These are phyloP conservation scores for Chrysosporium keratinophilum DNA, from an alignment of 2,329 filamentous ascomycete genomes.

Conservation along the genomic window DNA sequence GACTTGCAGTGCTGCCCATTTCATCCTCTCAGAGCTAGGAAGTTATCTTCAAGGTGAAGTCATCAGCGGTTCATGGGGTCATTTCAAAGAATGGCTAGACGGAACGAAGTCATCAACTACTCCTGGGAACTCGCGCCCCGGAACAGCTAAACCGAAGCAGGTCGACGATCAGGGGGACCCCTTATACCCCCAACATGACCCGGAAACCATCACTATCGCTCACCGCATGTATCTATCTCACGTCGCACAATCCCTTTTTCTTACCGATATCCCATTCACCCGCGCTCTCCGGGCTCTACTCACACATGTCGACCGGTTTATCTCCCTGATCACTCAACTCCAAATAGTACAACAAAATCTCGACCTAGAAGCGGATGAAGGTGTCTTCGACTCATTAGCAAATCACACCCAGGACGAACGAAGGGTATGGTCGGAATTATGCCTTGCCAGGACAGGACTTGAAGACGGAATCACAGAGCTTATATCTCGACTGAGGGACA, in stretches of 20 bases:
- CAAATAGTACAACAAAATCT: slow-evolving; percentile 65
- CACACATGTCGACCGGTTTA: slow-evolving; percentile 63
- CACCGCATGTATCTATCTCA: slow-evolving; percentile 66
- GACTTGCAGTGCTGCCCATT: slow-evolving; percentile 73
- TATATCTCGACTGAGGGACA: slow-evolving; percentile 46
- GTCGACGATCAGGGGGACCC: slow-evolving; percentile 3
- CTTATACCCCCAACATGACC: slow-evolving; percentile 50
- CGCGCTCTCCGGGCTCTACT: slow-evolving; percentile 31
- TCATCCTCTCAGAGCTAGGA: slow-evolving; percentile 79
- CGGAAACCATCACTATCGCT: slow-evolving; percentile 69
- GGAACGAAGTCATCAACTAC: slow-evolving; percentile 27
- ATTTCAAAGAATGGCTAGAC: slow-evolving; percentile 66
- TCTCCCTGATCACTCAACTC: slow-evolving; percentile 64
- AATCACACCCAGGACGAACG: slow-evolving; percentile 63
- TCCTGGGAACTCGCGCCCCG: slow-evolving; percentile 28
- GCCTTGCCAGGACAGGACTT: slow-evolving; percentile 53
- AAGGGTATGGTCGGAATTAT: slow-evolving; percentile 55
- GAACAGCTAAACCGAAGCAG: slow-evolving; percentile 27
- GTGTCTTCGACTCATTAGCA: slow-evolving; percentile 64
- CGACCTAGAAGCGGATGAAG: slow-evolving; percentile 72
- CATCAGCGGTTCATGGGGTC: slow-evolving; percentile 67
- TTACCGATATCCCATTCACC: slow-evolving; percentile 35
- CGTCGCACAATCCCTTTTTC: slow-evolving; percentile 42
- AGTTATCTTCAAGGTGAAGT: slow-evolving; percentile 85
- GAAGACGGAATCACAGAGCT: slow-evolving; percentile 56